Evolutionary conservation across 1,284 basidiomycete genomes (phyloP).

Genomic region (Leccinum pachyderme): DNA sequence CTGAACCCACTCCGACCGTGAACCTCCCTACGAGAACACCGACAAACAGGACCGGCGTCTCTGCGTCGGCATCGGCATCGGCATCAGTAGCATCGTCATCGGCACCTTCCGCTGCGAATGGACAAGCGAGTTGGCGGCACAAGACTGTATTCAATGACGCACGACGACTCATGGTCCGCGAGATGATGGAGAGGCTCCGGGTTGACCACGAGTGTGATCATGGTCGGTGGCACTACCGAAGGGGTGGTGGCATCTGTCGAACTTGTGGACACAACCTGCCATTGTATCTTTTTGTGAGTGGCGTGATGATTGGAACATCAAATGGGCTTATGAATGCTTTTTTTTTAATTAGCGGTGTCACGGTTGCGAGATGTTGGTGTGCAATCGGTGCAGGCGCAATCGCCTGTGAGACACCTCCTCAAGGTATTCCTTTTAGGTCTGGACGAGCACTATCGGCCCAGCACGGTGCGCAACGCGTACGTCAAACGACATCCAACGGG

Average conservation of each 20-base stretch:
- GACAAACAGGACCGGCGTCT: not conserved
- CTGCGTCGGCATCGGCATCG: not conserved
- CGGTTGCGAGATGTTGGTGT: slow-evolving; percentile 32
- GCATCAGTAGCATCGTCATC: not conserved
- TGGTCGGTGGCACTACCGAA: slow-evolving; percentile 26
- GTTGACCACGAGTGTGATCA: slow-evolving; percentile 40
- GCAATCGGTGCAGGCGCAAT: slow-evolving; percentile 35
- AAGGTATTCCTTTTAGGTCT: not conserved
- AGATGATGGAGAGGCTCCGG: slow-evolving; percentile 36
- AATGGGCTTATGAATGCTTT: not conserved
- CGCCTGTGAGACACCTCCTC: slow-evolving; percentile 22
- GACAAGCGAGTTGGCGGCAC: not conserved
- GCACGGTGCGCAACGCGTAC: not conserved
- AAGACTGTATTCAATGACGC: not conserved
- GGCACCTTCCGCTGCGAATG: not conserved
- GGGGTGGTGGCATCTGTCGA: slow-evolving; percentile 34
- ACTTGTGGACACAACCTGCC: slow-evolving; percentile 31
- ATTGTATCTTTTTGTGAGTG: slow-evolving; percentile 38
- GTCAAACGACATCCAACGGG: not conserved
- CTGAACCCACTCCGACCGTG: not conserved
- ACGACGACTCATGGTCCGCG: slow-evolving; percentile 26
- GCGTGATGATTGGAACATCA: not conserved
- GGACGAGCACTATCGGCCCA: not conserved
- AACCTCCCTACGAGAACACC: not conserved
- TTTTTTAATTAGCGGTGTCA: slow-evolving; percentile 31